Conservation (phyloP, 768 basidiomycete genomes). For the Boletus subparvulus region DNA sequence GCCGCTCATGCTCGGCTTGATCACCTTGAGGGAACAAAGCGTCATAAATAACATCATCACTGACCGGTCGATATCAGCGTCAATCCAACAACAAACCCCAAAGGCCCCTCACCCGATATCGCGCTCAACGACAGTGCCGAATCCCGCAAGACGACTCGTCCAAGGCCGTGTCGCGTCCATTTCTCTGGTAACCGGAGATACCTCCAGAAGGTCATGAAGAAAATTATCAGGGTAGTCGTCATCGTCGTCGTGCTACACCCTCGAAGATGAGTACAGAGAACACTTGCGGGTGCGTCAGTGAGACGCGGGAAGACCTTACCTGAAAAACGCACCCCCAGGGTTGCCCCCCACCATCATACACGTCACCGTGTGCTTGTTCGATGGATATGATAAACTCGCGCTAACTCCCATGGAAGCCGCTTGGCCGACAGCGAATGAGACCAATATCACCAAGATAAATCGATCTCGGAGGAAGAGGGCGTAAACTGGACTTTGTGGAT, state of each 20-base stretch:
- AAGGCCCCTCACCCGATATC: constrained; percentile 13
- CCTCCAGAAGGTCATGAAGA: constrained; percentile 21
- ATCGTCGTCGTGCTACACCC: constrained; percentile 18
- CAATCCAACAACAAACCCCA: background rate
- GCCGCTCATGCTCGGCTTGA: constrained; percentile 12
- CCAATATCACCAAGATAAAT: constrained; percentile 9
- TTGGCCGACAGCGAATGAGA: constrained; percentile 9
- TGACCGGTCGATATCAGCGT: background rate
- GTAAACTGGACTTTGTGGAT: constrained; percentile 13
- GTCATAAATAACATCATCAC: constrained; percentile 21
- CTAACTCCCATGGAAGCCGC: constrained; percentile 19
- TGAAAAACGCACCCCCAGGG: constrained; percentile 17
- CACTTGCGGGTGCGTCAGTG: background rate
- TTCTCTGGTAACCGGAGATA: constrained; percentile 12
- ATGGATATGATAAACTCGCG: constrained; percentile 9
- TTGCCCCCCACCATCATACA: constrained; percentile 16
- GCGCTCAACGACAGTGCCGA: constrained; percentile 3
- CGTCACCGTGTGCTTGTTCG: constrained; percentile 10
- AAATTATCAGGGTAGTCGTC: constrained; percentile 9
- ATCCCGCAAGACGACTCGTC: constrained; percentile 19
- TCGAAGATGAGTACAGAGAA: background rate
- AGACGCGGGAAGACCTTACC: constrained; percentile 4
- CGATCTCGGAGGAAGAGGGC: constrained; percentile 13
- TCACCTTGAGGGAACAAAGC: constrained; percentile 11
- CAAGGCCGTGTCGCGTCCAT: constrained; percentile 2